phyloP scores from a whole-genome alignment of 1,139 yeast genomes.

The Arxiozyma slooffiae region DNA sequence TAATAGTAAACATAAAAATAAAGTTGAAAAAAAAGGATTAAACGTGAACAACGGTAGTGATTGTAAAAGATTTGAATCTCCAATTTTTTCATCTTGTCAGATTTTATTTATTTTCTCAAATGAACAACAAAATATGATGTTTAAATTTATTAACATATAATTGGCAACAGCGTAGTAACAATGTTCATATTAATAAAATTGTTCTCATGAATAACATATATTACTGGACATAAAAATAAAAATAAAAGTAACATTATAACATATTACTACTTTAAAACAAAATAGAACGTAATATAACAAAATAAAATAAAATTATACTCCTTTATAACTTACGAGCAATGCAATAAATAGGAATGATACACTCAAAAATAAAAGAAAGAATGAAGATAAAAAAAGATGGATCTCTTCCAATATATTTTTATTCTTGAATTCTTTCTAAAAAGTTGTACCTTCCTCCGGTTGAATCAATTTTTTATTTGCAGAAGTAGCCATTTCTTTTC shows the following conservation, averaged over 20 bases:
- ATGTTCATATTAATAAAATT: no score
- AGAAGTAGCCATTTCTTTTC: constrained; percentile 81
- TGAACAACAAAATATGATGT: not conserved
- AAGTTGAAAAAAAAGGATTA: not conserved
- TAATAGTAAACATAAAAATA: no score
- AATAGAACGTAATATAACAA: not conserved
- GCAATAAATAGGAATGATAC: not conserved
- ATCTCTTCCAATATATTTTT: no score
- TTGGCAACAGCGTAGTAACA: not conserved
- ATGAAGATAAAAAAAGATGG: no score
- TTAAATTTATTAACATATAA: no score
- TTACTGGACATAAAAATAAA: not conserved
- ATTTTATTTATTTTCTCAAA: no score
- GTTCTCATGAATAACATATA: no score
- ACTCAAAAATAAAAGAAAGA: not conserved
- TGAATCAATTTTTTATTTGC: constrained; percentile 78
- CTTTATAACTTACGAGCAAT: not conserved
- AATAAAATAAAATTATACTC: no score
- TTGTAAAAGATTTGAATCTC: no score
- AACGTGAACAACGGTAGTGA: not conserved
- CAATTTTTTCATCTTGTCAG: no score
- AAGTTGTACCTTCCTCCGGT: constrained; percentile 81
- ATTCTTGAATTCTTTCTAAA: constrained; percentile 19
- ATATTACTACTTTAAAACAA: no score
- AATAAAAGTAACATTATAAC: no score